A percentile compares a stretch with the other conserved stretches of the same genome.
These are phyloP conservation scores for Pestalotiopsis sp. DNA, from an alignment of 2,329 filamentous ascomycete species.

Conservation along the genomic window DNA sequence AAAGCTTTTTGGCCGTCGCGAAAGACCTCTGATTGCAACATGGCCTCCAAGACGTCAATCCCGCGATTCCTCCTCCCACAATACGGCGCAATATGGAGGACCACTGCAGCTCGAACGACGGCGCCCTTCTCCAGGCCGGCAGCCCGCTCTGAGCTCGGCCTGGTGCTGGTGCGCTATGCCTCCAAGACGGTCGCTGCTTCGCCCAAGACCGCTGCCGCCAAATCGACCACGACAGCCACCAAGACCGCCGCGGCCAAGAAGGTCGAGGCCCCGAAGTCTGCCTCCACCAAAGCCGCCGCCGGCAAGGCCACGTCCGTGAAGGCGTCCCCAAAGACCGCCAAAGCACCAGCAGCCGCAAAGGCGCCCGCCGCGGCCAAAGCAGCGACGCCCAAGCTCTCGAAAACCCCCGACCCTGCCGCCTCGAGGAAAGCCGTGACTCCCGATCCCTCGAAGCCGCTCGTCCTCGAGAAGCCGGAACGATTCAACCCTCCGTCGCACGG, in stretches of 20 bases:
- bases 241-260: conserved; percentile 23
- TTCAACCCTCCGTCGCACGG: conserved; percentile 94
- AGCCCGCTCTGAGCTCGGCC: conserved; percentile 27
- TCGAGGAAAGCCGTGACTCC: conserved; percentile 15
- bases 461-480: conserved; percentile 83
- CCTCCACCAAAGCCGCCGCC: conserved; percentile 19
- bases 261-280: conserved; percentile 15
- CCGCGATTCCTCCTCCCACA: conserved; percentile 71
- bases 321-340: conserved; percentile 14
- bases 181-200: conserved; percentile 39
- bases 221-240: conserved; percentile 13
- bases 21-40: conserved; percentile 21
- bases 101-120: conserved; percentile 30
- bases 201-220: conserved; percentile 46
- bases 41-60: conserved; percentile 56
- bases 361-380: conserved; percentile 14
- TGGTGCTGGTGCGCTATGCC: conserved; percentile 36
- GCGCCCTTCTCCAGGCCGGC: conserved; percentile 26
- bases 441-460: conserved; percentile 57
- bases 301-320: conserved; percentile 20
- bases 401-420: conserved; percentile 5
- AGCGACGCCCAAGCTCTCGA: conserved; percentile 11
- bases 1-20: background rate
- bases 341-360: conserved; percentile 6
- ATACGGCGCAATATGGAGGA: conserved; percentile 58